Conservation (phyloP, 805 yeast species). For the Metschnikowia matae region DNA sequence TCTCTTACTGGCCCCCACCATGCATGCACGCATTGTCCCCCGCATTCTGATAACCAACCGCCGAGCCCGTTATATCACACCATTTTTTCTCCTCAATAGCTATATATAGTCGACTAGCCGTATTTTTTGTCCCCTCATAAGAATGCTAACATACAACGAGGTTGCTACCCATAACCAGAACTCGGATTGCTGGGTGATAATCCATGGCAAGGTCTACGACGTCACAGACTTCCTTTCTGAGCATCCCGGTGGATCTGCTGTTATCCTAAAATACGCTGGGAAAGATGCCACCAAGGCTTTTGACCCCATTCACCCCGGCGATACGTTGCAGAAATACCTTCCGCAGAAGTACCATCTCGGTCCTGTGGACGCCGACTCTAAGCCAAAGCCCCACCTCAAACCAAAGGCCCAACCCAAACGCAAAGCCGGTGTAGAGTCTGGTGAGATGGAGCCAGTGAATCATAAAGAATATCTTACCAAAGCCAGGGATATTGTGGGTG, state of each 20-base stretch:
- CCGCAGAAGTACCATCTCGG: constrained; percentile 41
- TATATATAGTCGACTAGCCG: neutral
- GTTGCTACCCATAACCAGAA: constrained; percentile 46
- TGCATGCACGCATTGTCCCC: constrained; percentile 2
- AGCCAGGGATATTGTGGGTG: constrained; percentile 10
- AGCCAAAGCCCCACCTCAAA: constrained; percentile 5
- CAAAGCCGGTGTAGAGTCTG: neutral
- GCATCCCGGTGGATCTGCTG: constrained; percentile 60
- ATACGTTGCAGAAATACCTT: constrained; percentile 62
- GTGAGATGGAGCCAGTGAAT: neutral
- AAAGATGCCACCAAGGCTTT: constrained; percentile 71
- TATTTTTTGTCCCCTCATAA: neutral
- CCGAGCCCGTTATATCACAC: neutral
- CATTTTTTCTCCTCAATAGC: neutral
- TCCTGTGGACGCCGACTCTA: constrained; percentile 25
- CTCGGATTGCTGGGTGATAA: constrained; percentile 79
- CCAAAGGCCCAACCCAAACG: neutral
- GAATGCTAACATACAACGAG: constrained; percentile 21
- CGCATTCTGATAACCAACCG: constrained; percentile 1
- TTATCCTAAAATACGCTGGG: constrained; percentile 50
- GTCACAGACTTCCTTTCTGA: constrained; percentile 57
- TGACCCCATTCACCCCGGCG: constrained; percentile 89
- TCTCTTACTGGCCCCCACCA: neutral
- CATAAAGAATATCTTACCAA: neutral
- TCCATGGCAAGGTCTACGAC: constrained; percentile 76